Base-by-base conservation (phyloP, 2,329 filamentous ascomycete genomes). In the Fusarium secorum region DNA sequence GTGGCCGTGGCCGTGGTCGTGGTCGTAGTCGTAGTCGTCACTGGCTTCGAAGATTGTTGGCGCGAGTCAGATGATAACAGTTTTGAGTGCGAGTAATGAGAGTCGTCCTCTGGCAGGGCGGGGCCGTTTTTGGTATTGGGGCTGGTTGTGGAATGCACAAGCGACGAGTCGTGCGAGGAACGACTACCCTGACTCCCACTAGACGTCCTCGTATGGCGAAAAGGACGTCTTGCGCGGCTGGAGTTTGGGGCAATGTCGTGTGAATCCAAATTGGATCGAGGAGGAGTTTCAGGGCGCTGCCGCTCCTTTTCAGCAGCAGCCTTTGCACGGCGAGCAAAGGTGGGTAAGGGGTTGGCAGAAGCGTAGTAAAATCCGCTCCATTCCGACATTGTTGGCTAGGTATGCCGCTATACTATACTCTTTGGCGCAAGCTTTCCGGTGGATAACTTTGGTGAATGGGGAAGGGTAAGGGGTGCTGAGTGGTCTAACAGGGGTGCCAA, bases 381-480 rank as follows among this genome's bases (percentile, higher is more conserved):
- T 76, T 77, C 75, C 74, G 75, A 76, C 75, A 77, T 77, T 71
- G 66, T 76, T 70, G 68, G 57, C 73, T 74, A n/a, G n/a, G n/a
- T n/a, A 20, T 49, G 46, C 46, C 30, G 46, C 30, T 49, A 33
- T 49, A 33, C 30, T 49, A 75, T 75, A 66, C 72, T 73, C 64
- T 76, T 72, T 76, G 71, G 72, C 72, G 64, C 70, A 69, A 68
- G 64, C 62, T 68, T 68, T 68, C 62, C 68, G 73, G 68, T 65
- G 71, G 67, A 66, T 70, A 56, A 60, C 32, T 52, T 26, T 42
- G 49, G 49, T 58, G 55, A 26, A 35, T 41, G 48, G 35, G 42
- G 62, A 64, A 46, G 54, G 54, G 70, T 64, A 55, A 59, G 46
- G 67, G 62, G 62, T 70, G 67, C 45, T 61, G 62, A 60, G 62